phyloP scores from a whole-genome alignment of 208 protist species.

The Trypanosoma rangeli region DNA sequence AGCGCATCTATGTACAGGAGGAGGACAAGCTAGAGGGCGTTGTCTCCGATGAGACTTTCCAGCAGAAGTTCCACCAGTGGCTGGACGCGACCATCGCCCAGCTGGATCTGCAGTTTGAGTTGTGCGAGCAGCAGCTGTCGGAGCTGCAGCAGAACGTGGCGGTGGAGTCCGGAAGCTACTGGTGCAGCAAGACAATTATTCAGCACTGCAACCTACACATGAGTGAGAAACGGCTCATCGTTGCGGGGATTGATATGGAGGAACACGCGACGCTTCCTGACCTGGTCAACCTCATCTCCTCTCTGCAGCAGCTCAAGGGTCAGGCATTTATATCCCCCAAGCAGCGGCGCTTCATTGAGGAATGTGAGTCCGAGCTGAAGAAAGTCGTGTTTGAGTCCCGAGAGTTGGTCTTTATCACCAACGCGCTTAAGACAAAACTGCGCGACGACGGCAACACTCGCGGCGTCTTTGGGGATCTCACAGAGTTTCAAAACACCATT shows the following conservation, averaged over 20 bases:
- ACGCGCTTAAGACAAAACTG: constrained; percentile 85
- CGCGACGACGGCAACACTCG: constrained; percentile 76
- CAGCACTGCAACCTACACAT: constrained; percentile 90
- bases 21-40: constrained; percentile 76
- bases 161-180: constrained; percentile 65
- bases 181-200: constrained; percentile 86
- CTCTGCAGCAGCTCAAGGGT: constrained; percentile 73
- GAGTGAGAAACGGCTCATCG: constrained; percentile 62
- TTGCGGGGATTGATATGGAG: constrained; percentile 20
- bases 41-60: constrained; percentile 60
- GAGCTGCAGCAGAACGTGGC: constrained; percentile 81
- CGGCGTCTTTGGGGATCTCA: constrained; percentile 76
- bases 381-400: constrained; percentile 75
- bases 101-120: constrained; percentile 82
- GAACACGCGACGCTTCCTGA: constrained; percentile 64
- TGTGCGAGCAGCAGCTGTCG: constrained; percentile 82
- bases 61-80: constrained; percentile 71
- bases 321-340: constrained; percentile 82
- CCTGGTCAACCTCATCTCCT: constrained; percentile 74
- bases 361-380: constrained; percentile 71
- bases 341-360: constrained; percentile 81
- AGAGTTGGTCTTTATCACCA: constrained; percentile 81
- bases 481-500: constrained; percentile 79
- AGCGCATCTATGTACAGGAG: constrained; percentile 81
- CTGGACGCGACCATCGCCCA: constrained; percentile 78